Evolutionary conservation across 345 rosid genomes (phyloP).

Genomic region (Kandelia obovata): DNA sequence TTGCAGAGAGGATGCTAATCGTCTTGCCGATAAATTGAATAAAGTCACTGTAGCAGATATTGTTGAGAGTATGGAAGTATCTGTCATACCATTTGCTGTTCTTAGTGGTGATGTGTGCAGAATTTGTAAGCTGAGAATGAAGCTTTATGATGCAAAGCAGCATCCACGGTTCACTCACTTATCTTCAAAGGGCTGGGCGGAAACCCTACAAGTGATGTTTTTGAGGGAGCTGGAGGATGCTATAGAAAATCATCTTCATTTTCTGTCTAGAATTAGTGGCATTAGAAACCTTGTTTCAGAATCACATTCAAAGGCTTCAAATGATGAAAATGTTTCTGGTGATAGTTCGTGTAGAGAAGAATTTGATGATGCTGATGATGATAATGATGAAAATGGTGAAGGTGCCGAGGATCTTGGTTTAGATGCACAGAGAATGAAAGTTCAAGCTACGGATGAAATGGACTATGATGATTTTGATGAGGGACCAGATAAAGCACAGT

Average conservation of each 20-base stretch:
- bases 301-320: constrained; percentile 35
- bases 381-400: constrained; percentile 31
- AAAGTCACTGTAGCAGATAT: constrained; percentile 80
- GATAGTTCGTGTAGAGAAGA: constrained; percentile 29
- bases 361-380: constrained; percentile 28
- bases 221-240: constrained; percentile 90
- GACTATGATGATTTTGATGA: constrained; percentile 69
- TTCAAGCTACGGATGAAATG: constrained; percentile 60
- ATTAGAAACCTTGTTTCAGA: constrained; percentile 43
- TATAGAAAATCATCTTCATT: constrained; percentile 57
- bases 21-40: constrained; percentile 68
- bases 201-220: constrained; percentile 47
- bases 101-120: constrained; percentile 36
- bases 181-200: constrained; percentile 57
- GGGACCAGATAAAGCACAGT: constrained; percentile 32
- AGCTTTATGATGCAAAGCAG: constrained; percentile 55
- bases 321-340: constrained; percentile 46
- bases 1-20: constrained; percentile 65
- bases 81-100: constrained; percentile 51
- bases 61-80: constrained; percentile 61
- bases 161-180: constrained; percentile 47
- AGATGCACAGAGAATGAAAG: constrained; percentile 64
- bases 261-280: constrained; percentile 73
- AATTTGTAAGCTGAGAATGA: constrained; percentile 79
- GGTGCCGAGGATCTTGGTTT: constrained; percentile 77